Base-by-base conservation (phyloP, 1,139 yeast genomes). In the Geotrichum citri-aurantii region DNA sequence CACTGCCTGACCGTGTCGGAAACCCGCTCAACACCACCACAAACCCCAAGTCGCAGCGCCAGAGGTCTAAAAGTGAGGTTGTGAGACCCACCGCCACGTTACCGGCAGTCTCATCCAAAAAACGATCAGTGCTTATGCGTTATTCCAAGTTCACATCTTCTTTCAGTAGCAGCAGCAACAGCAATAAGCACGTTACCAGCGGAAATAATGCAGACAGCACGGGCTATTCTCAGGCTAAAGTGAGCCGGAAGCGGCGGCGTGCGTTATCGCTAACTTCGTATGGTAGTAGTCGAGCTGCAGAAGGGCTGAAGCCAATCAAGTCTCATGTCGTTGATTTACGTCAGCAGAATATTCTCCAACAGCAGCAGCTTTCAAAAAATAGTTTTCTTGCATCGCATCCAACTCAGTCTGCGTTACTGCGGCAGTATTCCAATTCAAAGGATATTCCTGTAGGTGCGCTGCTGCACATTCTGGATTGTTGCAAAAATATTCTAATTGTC, bases 361-460 rank as follows among this genome's bases (percentile, higher is more conserved):
- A 33, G 12, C 19, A 37, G 14, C 44, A 37, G 10, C 19, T n/a
- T 3, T 19, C 12, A 37, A 37, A n/a, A 8, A n/a, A n/a, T n/a
- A n/a, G 17, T 2, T 37, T 37, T 37, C n/a, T 19, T 14, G 29
- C 31, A 6, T 12, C 59, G 3, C 72, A 69, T 47, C 72, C 72
- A 1, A 57, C 62, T 6, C 68, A 65, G 49, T 62, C 66, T 8
- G 58, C 68, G 19, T 56, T 69, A 27, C 47, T 56, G 2, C 51
- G 59, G 37, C 68, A 65, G 55, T 67, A 65, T 56, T 40, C 66
- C 21, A 60, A 61, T 29, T 56, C 64, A 7, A 66, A 63, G 24
- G 73, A 69, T 44, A 55, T 69, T 1, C 73, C 73, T 11, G 55
- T 63, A 11, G 73, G 73, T 7, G 62, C 65, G 10, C 40, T 69